These are phyloP conservation scores for Sanghuangporus baumii DNA, from an alignment of 1,284 basidiomycete genomes.

Conservation along the genomic window DNA sequence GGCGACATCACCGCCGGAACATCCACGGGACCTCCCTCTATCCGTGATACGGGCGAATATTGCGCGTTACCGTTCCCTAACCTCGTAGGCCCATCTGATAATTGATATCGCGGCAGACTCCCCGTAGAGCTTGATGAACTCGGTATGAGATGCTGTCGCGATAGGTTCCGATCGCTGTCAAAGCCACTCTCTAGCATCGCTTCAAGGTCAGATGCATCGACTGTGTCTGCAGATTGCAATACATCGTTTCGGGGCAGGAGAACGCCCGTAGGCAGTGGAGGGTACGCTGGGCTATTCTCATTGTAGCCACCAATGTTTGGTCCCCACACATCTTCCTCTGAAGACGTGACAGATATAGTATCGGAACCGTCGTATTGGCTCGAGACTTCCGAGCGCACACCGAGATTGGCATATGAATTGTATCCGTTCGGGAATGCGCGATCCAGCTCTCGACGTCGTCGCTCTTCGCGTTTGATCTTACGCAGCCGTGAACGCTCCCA, in stretches of 20 bases:
- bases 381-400: constrained; percentile 45
- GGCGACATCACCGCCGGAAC: constrained; percentile 41
- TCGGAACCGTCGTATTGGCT: constrained; percentile 72
- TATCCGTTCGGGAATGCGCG: constrained; percentile 66
- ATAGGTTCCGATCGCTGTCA: constrained; percentile 36
- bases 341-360: constrained; percentile 73
- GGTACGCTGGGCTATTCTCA: constrained; percentile 72
- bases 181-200: constrained; percentile 88
- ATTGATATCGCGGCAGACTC: constrained; percentile 50
- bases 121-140: constrained; percentile 22
- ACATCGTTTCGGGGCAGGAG: constrained; percentile 37
- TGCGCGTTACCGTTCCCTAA: constrained; percentile 33
- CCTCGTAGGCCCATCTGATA: constrained; percentile 43
- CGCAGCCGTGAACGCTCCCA: constrained; percentile 97
- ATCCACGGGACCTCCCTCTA: constrained; percentile 36
- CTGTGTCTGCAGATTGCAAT: constrained; percentile 50
- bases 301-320: constrained; percentile 83
- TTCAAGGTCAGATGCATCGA: constrained; percentile 75
- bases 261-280: constrained; percentile 78
- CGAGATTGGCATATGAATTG: constrained; percentile 54
- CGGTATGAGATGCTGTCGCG: constrained; percentile 32
- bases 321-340: constrained; percentile 94
- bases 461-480: constrained; percentile 87
- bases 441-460: constrained; percentile 66
- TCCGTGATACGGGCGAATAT: constrained; percentile 51